Evolutionary conservation across 2,329 filamentous ascomycete genomes (phyloP).

Genomic region (Trichoderma brevicompactum): DNA sequence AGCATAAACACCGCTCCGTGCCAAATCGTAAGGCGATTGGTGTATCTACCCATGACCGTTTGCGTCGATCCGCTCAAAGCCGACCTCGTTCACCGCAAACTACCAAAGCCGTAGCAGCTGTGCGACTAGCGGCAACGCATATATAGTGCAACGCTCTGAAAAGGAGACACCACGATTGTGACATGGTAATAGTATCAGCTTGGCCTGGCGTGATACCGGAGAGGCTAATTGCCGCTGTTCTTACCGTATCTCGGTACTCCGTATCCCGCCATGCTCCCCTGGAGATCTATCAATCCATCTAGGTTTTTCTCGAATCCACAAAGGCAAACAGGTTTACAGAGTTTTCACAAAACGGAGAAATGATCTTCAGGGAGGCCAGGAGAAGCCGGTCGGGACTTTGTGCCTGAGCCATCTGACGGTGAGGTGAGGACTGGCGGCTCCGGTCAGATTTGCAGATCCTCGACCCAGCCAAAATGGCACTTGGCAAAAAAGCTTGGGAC

Average conservation of each 20-base stretch:
- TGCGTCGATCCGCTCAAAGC: slow-evolving; percentile 11
- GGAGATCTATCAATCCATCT: too few relatives aligned
- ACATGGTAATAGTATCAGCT: background rate
- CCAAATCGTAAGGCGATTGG: background rate
- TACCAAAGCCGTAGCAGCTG: background rate
- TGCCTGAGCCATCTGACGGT: slow-evolving; percentile 16
- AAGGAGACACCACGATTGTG: slow-evolving; percentile 1
- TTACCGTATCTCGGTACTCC: slow-evolving; percentile 1
- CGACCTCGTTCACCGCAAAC: slow-evolving; percentile 11
- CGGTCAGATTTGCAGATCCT: slow-evolving; percentile 28
- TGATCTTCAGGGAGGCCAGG: slow-evolving; percentile 30
- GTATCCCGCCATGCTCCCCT: too few relatives aligned
- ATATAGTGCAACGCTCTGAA: background rate
- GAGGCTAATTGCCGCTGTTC: slow-evolving; percentile 9
- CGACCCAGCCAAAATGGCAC: background rate
- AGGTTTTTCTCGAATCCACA: background rate
- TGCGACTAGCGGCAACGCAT: slow-evolving; percentile 8
- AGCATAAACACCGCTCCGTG: background rate
- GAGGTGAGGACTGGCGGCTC: background rate
- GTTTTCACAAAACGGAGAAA: background rate
- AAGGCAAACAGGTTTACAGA: slow-evolving; percentile 21
- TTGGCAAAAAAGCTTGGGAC: background rate
- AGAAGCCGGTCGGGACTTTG: slow-evolving; percentile 8
- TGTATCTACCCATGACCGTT: slow-evolving; percentile 6
- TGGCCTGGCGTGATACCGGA: background rate